Base-by-base conservation (phyloP, 495 filamentous ascomycete species). In the Aspergillus leporis region DNA sequence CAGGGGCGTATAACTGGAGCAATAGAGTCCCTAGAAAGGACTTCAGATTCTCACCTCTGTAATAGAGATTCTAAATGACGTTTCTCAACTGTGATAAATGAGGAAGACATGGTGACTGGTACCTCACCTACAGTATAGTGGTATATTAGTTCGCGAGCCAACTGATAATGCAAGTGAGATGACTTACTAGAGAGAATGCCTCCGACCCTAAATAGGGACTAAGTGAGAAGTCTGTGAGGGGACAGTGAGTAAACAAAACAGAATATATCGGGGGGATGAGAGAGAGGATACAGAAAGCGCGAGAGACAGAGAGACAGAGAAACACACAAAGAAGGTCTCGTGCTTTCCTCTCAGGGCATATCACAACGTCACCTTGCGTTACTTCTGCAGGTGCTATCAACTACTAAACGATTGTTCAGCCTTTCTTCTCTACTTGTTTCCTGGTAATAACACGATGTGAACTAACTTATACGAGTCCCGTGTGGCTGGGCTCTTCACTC, bases 21-120 rank as follows among this genome's bases (percentile, higher is more conserved):
- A 22, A 23, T 13, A 3, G 31, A 47, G 46, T 3, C 25, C 25
- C 25, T 28, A 10, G 34, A 36, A 12, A 36, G 2, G 34, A 14
- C 34, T 14, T 14, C 34, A 12, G 5, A 19, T 25, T 53, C 49
- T 67, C 48, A 73, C 83, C 80, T 78, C 60, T 79, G 78, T 18
- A 84, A 51, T 41, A 84, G 66, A 50, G 76, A 76, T 60, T 84
- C 78, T 52, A 82, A 81, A 69, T 85, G 80, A 9, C 63, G 70
- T 53, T 77, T 79, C 48, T 81, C 78, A 52, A 83, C 70, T 14
- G 81, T 83, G 31, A 85, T 76, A 61, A 75, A 75, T 46, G 69
- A 59, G 14, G 66, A 58, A 47, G 43, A 47, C 43, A 47, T 47
- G 43, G 43, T 47, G 16, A n/a, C 16, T 23, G 43, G 23, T 21